Evolutionary conservation across 768 basidiomycete genomes (phyloP).

Genomic region (Cystobasidium onofrii): DNA sequence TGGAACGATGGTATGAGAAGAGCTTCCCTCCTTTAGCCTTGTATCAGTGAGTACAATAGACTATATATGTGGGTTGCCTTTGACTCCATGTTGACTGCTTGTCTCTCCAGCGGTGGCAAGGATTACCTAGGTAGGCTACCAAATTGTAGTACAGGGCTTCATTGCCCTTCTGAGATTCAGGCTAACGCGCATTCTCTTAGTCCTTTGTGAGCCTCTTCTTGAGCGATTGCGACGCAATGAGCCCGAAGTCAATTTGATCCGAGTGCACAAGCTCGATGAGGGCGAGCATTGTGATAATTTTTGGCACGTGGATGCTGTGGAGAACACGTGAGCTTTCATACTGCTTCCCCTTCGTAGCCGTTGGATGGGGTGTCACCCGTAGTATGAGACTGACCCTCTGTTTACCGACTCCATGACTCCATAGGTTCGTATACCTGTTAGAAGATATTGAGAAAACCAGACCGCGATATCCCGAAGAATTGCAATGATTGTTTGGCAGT

Average conservation of each 20-base stretch:
- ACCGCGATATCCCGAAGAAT: conserved; percentile 46
- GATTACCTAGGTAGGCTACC: conserved; percentile 46
- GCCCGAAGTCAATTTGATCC: conserved; percentile 48
- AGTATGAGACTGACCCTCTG: background rate
- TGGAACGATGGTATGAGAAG: conserved; percentile 50
- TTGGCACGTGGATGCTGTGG: conserved; percentile 51
- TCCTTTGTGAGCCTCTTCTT: conserved; percentile 50
- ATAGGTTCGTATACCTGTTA: conserved; percentile 43
- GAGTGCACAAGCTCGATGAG: conserved; percentile 48
- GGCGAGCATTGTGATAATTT: conserved; percentile 48
- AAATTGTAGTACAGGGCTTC: too few relatives aligned
- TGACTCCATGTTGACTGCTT: too few relatives aligned
- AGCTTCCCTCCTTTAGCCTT: conserved; percentile 50
- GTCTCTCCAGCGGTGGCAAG: conserved; percentile 47
- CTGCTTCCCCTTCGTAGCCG: too few relatives aligned
- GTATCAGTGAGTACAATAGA: conserved; percentile 38
- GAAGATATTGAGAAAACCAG: conserved; percentile 49
- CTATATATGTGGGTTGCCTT: too few relatives aligned
- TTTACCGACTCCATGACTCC: background rate
- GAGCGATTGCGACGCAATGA: conserved; percentile 49
- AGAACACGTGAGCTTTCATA: conserved; percentile 46
- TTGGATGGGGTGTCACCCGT: too few relatives aligned
- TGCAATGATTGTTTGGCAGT: background rate
- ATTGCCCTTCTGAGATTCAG: too few relatives aligned
- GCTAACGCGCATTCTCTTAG: too few relatives aligned